These are phyloP conservation scores for Elymus sibiricus DNA, from an alignment of 176 grass and related monocot species.

Conservation along the genomic window DNA sequence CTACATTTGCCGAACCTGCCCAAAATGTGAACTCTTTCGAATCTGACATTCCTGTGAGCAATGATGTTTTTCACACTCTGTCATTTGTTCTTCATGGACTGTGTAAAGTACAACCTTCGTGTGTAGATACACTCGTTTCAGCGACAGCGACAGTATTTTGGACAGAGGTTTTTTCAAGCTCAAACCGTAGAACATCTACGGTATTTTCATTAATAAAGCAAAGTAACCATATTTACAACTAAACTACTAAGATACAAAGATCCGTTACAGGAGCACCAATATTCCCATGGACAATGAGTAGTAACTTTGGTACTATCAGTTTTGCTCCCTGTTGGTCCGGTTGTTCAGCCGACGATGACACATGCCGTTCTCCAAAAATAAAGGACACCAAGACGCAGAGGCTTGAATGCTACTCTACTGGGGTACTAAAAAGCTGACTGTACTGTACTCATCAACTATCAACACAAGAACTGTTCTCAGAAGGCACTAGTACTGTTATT, in stretches of 20 bases:
- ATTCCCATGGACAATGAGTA: neutral
- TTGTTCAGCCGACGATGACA: neutral
- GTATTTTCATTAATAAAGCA: too few relatives aligned
- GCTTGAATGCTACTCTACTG: neutral
- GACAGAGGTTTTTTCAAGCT: too few relatives aligned
- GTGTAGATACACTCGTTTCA: too few relatives aligned
- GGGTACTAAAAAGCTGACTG: neutral
- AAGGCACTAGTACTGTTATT: neutral
- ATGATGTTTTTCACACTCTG: neutral
- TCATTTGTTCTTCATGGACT: neutral
- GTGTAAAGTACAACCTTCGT: neutral
- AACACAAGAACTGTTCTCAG: neutral
- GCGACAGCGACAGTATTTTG: too few relatives aligned
- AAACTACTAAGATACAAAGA: too few relatives aligned
- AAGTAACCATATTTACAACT: too few relatives aligned
- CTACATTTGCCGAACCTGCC: neutral
- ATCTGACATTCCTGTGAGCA: neutral
- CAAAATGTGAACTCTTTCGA: neutral
- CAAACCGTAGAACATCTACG: too few relatives aligned
- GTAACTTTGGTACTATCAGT: neutral
- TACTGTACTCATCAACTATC: slow-evolving; percentile 9
- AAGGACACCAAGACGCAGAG: neutral
- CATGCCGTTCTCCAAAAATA: neutral
- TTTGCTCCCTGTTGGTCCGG: neutral
- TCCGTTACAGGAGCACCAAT: neutral